These are phyloP conservation scores for Bryoerythrophyllum caledonicum DNA, from an alignment of 225 moss, liverwort and hornwort genomes.

Conservation along the genomic window DNA sequence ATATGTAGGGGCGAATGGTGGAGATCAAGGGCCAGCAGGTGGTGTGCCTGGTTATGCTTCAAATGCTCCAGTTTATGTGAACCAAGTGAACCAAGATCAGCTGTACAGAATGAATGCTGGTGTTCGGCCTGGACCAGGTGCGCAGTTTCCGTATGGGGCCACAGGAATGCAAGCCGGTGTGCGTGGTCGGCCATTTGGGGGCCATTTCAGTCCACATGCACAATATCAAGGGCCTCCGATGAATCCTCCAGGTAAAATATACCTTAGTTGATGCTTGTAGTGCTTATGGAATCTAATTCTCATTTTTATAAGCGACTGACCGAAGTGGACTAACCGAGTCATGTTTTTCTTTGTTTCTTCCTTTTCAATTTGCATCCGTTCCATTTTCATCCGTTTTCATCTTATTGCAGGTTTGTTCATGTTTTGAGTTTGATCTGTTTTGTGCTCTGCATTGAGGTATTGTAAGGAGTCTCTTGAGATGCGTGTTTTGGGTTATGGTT, in stretches of 20 bases:
- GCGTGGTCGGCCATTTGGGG: slow-evolving; percentile 49
- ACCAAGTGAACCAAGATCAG: slow-evolving; percentile 73
- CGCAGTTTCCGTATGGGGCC: slow-evolving; percentile 61
- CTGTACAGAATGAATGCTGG: slow-evolving; percentile 71
- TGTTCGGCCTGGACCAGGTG: slow-evolving; percentile 60
- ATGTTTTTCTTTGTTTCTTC: neutral
- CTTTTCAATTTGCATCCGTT: neutral
- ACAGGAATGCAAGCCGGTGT: slow-evolving; percentile 63
- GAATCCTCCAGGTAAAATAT: slow-evolving; percentile 44
- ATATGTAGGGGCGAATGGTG: slow-evolving; percentile 24
- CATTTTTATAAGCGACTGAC: neutral
- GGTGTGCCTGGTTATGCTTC: slow-evolving; percentile 51
- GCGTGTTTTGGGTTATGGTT: neutral
- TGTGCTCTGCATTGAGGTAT: neutral
- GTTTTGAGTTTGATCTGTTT: neutral
- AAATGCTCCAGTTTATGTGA: slow-evolving; percentile 47
- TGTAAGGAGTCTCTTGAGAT: neutral
- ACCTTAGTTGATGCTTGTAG: neutral
- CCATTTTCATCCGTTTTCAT: neutral
- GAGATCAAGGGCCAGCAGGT: slow-evolving; percentile 54
- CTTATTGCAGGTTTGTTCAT: neutral
- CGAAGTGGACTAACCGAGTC: neutral
- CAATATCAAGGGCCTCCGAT: slow-evolving; percentile 59
- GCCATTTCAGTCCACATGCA: slow-evolving; percentile 55
- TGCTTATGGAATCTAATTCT: neutral